phyloP scores from a whole-genome alignment of 2,329 filamentous ascomycete genomes.

The Monilinia fructigena region DNA sequence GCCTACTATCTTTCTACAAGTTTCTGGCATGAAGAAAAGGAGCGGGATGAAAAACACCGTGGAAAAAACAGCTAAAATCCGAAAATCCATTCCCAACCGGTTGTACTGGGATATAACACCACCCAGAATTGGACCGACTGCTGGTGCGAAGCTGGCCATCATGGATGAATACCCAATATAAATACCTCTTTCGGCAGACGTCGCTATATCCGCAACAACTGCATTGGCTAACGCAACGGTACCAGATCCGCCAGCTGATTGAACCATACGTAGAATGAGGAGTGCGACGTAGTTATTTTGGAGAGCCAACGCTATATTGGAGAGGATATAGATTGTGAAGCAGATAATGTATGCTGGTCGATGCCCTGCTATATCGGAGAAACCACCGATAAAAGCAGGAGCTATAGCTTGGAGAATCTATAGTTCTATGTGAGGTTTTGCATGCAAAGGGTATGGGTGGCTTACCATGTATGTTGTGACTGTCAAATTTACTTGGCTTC shows the following conservation, averaged over 20 bases:
- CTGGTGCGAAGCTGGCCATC: conserved; percentile 50
- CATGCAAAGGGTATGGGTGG: not conserved
- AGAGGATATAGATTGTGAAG: conserved; percentile 53
- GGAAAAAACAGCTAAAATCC: conserved; percentile 45
- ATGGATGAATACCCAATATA: conserved; percentile 66
- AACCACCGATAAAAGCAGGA: conserved; percentile 55
- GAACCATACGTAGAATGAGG: conserved; percentile 49
- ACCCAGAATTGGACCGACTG: conserved; percentile 34
- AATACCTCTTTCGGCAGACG: conserved; percentile 57
- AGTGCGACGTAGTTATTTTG: conserved; percentile 51
- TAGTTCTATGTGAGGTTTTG: not conserved
- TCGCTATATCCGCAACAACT: conserved; percentile 62
- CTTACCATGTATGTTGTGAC: conserved; percentile 43
- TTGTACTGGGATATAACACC: conserved; percentile 31
- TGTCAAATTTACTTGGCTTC: conserved; percentile 42
- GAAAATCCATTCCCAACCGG: conserved; percentile 47
- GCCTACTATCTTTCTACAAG: conserved; percentile 50
- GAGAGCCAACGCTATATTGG: conserved; percentile 54
- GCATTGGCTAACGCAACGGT: conserved; percentile 58
- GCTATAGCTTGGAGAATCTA: conserved; percentile 58
- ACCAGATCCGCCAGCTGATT: conserved; percentile 57
- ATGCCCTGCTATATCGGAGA: conserved; percentile 55
- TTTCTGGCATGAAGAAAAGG: conserved; percentile 50
- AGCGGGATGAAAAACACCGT: conserved; percentile 29
- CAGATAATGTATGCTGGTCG: conserved; percentile 54